Evolutionary conservation across 768 basidiomycete genomes (phyloP), one percentile per base, ranked within the genome.

Genomic region (Tephrocybe sp.): DNA sequence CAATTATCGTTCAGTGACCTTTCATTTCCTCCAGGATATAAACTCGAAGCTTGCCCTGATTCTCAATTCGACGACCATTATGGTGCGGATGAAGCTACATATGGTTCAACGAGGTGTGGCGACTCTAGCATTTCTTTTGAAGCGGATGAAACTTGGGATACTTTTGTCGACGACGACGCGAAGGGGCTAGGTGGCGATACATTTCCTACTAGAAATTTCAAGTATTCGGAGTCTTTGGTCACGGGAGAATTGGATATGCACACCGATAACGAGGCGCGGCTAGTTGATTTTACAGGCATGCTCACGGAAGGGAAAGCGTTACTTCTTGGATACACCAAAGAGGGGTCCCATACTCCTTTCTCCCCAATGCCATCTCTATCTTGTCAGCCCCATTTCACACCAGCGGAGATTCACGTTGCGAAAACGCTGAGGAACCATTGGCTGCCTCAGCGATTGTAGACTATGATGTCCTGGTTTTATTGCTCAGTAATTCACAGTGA

Each of bases 401-500:
- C 63, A n/a, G 79, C 72, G 5, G 88, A 89, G 65, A 72, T 70
- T 43, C 83, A 85, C 62, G 86, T 89, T 7, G 85, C 75, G 11
- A 77, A 67, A 49, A 64, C 58, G 41, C 62, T 89, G 54, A 76
- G 68, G 45, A 74, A 72, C 22, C 86, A 90, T 61, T 90, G 88
- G 88, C 68, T 74, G 20, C 87, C 84, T 0, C 79, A 84, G 49
- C 77, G 70, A 52, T 67, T 80, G 36, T 87, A 26, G 26, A 26
- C 26, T 26, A 26, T 26, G n/a, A n/a, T n/a, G n/a, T n/a, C n/a
- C n/a, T n/a, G n/a, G n/a, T n/a, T n/a, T n/a, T n/a, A n/a, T n/a
- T n/a, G n/a, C n/a, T n/a, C n/a, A n/a, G n/a, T n/a, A n/a, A n/a
- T n/a, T 26, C 3, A 7, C 3, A 7, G 26, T 26, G 7, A 26